These are phyloP conservation scores for Geranium rotundifolium DNA, from an alignment of 345 rosid species.

Conservation along the genomic window DNA sequence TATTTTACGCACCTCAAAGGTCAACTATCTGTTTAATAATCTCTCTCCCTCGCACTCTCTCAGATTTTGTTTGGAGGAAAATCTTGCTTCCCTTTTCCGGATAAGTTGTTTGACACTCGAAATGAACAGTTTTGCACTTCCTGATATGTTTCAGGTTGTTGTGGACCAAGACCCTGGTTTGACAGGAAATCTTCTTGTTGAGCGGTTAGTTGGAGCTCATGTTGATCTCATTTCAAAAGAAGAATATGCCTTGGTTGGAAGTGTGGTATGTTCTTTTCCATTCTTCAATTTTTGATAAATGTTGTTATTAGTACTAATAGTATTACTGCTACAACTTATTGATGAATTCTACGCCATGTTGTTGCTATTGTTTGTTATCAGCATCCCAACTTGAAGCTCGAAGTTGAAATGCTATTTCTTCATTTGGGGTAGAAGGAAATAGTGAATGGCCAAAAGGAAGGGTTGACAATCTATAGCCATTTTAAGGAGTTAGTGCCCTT, in stretches of 20 bases:
- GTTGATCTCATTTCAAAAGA: slow-evolving; percentile 78
- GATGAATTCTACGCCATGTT: too few species aligned
- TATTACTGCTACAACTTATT: too few species aligned
- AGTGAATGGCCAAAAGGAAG: too few species aligned
- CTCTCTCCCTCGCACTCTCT: not conserved
- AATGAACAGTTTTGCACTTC: not conserved
- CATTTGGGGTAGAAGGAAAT: too few species aligned
- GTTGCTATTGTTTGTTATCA: too few species aligned
- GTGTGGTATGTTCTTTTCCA: slow-evolving; percentile 47
- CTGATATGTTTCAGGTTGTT: slow-evolving; percentile 39
- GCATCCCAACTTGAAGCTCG: too few species aligned
- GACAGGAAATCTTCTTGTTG: slow-evolving; percentile 75
- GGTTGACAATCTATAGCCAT: not conserved
- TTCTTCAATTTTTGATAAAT: not conserved
- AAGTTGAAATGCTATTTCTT: not conserved
- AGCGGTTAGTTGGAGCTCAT: slow-evolving; percentile 81
- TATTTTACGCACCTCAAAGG: slow-evolving; percentile 78
- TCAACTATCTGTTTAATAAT: slow-evolving; percentile 5
- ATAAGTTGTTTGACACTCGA: not conserved
- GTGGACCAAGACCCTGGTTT: slow-evolving; percentile 85
- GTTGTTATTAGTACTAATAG: too few species aligned
- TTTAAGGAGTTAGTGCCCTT: not conserved
- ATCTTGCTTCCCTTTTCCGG: not conserved
- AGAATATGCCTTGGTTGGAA: slow-evolving; percentile 72
- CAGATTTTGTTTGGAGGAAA: not conserved